Evolutionary conservation across 768 basidiomycete genomes (phyloP).

Genomic region (Agrocybe chaxingu): DNA sequence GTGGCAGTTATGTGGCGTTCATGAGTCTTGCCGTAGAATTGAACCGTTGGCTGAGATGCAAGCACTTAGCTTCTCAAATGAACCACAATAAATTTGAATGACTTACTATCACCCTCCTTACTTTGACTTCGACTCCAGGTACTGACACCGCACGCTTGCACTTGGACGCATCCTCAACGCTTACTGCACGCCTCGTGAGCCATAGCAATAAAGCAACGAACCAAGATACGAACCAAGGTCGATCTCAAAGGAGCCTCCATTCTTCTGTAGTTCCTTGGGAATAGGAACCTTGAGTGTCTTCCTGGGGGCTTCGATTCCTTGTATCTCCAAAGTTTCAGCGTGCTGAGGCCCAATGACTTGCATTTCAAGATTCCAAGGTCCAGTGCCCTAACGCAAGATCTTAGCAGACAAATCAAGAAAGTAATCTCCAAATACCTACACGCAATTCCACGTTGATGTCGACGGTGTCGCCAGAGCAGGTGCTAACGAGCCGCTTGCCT

Average conservation of each 20-base stretch:
- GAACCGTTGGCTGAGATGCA: conserved; percentile 68
- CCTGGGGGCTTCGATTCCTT: conserved; percentile 50
- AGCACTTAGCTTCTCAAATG: neutral
- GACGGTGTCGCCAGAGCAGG: conserved; percentile 75
- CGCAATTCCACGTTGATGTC: conserved; percentile 78
- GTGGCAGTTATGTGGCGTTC: conserved; percentile 62
- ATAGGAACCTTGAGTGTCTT: conserved; percentile 64
- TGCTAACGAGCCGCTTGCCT: conserved; percentile 59
- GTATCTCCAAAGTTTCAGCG: conserved; percentile 55
- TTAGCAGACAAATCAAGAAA: neutral
- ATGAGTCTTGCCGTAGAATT: conserved; percentile 72
- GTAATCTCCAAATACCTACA: conserved; percentile 36
- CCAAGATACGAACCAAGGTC: conserved; percentile 54
- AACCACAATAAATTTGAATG: neutral
- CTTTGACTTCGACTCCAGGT: conserved; percentile 80
- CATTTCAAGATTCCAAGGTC: conserved; percentile 86
- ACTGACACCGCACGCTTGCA: conserved; percentile 77
- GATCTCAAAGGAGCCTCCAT: conserved; percentile 78
- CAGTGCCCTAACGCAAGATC: conserved; percentile 58
- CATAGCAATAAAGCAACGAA: conserved; percentile 9
- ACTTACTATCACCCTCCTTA: conserved; percentile 73
- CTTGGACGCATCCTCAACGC: conserved; percentile 83
- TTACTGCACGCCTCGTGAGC: conserved; percentile 41
- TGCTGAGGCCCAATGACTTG: conserved; percentile 74
- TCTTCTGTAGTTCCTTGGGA: conserved; percentile 58